phyloP scores from a whole-genome alignment of 352 stramenopile species.

The Globisporangium apiculatum region DNA sequence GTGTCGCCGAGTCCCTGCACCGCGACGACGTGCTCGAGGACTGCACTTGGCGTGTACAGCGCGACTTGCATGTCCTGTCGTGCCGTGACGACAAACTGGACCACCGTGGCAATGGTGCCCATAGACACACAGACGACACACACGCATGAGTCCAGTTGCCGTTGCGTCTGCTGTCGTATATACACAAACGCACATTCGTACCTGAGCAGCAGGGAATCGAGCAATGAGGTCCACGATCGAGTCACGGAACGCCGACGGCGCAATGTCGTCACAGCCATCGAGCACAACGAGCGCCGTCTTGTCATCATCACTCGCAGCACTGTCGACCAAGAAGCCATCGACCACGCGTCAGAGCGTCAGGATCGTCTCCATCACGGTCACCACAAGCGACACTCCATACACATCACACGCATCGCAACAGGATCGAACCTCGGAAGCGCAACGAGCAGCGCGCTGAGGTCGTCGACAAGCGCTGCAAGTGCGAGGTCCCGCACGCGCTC shows the following conservation, averaged over 20 bases:
- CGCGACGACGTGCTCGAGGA: constrained; percentile 19
- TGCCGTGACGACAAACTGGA: constrained; percentile 30
- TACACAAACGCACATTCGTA: constrained; percentile 9
- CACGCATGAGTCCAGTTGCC: no score
- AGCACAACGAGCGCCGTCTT: constrained; percentile 35
- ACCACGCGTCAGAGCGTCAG: no score
- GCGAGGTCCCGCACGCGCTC: constrained; percentile 3
- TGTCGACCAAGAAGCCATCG: not conserved
- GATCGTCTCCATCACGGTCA: no score
- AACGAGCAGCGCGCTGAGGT: constrained; percentile 21
- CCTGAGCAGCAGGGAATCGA: constrained; percentile 34
- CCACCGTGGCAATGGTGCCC: not conserved
- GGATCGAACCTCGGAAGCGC: constrained; percentile 27
- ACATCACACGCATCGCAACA: not conserved
- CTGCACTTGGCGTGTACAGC: constrained; percentile 5
- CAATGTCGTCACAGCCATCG: constrained; percentile 53
- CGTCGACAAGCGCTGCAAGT: constrained; percentile 20
- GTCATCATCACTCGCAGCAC: constrained; percentile 12
- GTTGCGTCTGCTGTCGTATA: not conserved
- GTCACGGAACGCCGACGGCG: constrained; percentile 26
- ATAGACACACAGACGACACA: not conserved
- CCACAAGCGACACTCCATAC: no score
- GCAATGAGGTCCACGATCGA: constrained; percentile 34
- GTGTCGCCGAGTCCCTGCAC: constrained; percentile 29
- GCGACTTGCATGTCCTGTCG: constrained; percentile 22